phyloP scores from a whole-genome alignment of 257 asterid genomes.

The Penstemon davidsonii region DNA sequence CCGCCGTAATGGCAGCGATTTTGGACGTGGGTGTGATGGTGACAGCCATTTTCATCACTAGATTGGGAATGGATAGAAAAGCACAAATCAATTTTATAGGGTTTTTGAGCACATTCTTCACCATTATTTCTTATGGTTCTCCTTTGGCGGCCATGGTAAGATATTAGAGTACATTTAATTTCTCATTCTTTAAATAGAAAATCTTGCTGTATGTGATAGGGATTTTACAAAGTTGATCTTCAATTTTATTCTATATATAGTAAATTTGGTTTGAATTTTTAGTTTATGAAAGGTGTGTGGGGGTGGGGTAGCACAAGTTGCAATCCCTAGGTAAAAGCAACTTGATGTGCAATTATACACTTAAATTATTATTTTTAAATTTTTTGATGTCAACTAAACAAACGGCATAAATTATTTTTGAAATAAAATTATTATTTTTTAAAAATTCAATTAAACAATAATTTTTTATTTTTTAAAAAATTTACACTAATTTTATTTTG shows the following conservation, averaged over 20 bases:
- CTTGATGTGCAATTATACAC: too few species aligned
- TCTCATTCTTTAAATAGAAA: too few species aligned
- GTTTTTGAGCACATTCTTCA: slow-evolving; percentile 26
- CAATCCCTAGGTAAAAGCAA: too few species aligned
- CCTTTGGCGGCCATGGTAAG: slow-evolving; percentile 37
- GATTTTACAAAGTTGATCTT: not conserved
- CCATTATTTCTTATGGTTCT: slow-evolving; percentile 27
- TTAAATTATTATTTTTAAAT: too few species aligned
- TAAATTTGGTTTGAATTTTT: not conserved
- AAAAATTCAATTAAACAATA: too few species aligned
- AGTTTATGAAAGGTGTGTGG: not conserved
- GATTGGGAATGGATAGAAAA: slow-evolving; percentile 9
- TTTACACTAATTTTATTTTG: too few species aligned
- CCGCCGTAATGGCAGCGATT: slow-evolving; percentile 29
- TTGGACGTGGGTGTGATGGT: slow-evolving; percentile 26
- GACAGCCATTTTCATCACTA: not conserved
- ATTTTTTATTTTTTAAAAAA: too few species aligned
- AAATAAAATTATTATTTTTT: too few species aligned
- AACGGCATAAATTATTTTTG: too few species aligned
- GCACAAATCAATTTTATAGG: slow-evolving; percentile 26
- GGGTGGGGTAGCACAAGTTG: too few species aligned
- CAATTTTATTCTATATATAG: not conserved
- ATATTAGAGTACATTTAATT: not conserved
- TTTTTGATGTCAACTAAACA: too few species aligned
- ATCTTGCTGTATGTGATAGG: too few species aligned